A percentile compares a stretch with the other conserved stretches of the same genome.
Evolutionary conservation across 805 yeast genomes (phyloP).

Genomic region (Kregervanrija fluxuum): DNA sequence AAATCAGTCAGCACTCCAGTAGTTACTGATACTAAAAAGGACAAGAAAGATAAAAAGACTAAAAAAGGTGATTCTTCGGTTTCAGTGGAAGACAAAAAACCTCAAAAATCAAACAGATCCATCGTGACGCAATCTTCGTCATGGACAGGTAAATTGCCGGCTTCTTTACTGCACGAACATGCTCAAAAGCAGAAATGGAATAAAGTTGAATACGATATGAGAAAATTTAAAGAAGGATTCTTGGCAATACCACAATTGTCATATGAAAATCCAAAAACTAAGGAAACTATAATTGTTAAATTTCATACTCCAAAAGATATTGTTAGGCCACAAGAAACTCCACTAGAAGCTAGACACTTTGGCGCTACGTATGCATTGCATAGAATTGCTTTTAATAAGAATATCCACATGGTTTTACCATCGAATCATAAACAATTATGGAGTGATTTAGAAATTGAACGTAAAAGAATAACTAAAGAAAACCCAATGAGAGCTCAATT

Average conservation of each 20-base stretch:
- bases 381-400: conserved; percentile 72
- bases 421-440: conserved; percentile 73
- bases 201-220: conserved; percentile 73
- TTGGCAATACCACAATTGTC: conserved; percentile 58
- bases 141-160: conserved; percentile 95
- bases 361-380: conserved; percentile 87
- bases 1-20: conserved; percentile 3
- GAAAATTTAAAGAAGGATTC: conserved; percentile 40
- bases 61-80: conserved; percentile 1
- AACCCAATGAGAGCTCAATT: conserved; percentile 42
- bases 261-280: conserved; percentile 77
- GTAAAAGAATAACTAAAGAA: conserved; percentile 41
- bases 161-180: conserved; percentile 74
- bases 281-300: conserved; percentile 50
- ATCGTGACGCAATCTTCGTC: conserved; percentile 63
- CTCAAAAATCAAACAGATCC: conserved; percentile 27
- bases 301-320: conserved; percentile 46
- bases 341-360: conserved; percentile 82
- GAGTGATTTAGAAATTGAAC: conserved; percentile 59
- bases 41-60: conserved; percentile 8
- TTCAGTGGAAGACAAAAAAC: conserved; percentile 2
- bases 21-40: conserved; percentile 8
- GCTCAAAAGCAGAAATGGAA: conserved; percentile 89
- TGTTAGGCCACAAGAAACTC: conserved; percentile 64
- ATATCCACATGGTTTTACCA: conserved; percentile 82